A percentile compares a stretch with the other conserved stretches of the same genome.
These are phyloP conservation scores for Macrophomina tecta DNA, from an alignment of 2,329 filamentous ascomycete genomes.

Conservation along the genomic window DNA sequence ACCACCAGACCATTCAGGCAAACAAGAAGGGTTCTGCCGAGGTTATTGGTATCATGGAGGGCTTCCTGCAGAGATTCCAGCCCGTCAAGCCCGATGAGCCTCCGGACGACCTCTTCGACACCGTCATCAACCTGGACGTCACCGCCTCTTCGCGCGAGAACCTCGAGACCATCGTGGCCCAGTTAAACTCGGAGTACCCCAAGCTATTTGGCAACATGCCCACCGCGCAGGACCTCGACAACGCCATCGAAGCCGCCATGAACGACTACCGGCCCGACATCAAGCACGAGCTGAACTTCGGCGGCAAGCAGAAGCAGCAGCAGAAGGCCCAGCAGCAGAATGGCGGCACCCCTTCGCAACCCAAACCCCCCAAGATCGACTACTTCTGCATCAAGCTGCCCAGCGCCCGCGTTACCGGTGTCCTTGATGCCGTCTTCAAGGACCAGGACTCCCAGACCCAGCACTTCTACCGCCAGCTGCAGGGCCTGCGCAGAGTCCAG, in stretches of 20 bases:
- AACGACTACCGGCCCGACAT: conserved; percentile 78
- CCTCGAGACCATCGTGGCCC: conserved; percentile 76
- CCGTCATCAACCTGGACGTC: conserved; percentile 84
- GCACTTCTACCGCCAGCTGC: conserved; percentile 77
- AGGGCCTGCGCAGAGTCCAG: conserved; percentile 77
- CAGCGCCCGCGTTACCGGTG: conserved; percentile 56
- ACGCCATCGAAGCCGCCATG: conserved; percentile 76
- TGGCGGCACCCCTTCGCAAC: neutral
- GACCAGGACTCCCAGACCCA: conserved; percentile 59
- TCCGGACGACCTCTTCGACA: conserved; percentile 85
- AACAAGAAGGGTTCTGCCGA: conserved; percentile 73
- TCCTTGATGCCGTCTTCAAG: conserved; percentile 75
- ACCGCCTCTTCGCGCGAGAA: conserved; percentile 79
- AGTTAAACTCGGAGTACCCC: conserved; percentile 79
- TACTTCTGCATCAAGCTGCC: conserved; percentile 69
- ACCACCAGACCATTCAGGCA: conserved; percentile 96
- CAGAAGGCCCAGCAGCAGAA: conserved; percentile 30
- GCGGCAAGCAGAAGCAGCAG: conserved; percentile 47
- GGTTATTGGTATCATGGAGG: conserved; percentile 91
- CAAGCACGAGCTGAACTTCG: conserved; percentile 70
- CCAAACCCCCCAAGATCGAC: conserved; percentile 59
- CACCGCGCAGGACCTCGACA: conserved; percentile 74
- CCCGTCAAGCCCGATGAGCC: conserved; percentile 67
- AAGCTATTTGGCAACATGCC: conserved; percentile 75
- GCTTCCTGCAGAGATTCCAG: conserved; percentile 87